phyloP scores from a whole-genome alignment of 345 rosid species.

The Camelina laxa region DNA sequence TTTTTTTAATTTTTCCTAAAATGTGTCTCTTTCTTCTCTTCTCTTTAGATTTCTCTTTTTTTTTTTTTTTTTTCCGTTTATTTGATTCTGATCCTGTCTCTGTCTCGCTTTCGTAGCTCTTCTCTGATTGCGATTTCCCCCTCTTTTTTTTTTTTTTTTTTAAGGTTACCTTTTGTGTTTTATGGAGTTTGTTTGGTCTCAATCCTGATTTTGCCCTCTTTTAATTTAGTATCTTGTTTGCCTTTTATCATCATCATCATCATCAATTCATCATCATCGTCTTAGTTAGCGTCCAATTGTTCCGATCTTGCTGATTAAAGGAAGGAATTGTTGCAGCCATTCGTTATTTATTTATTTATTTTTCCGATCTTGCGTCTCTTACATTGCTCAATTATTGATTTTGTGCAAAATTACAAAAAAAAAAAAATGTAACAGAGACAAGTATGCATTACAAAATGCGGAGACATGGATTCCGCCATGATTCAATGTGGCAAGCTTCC shows the following conservation, averaged over 20 bases:
- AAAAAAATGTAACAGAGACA: constrained; percentile 34
- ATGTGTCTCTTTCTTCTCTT: not conserved
- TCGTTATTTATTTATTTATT: too few relatives aligned
- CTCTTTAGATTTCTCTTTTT: not conserved
- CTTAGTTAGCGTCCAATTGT: not conserved
- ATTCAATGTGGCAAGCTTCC: constrained; percentile 39
- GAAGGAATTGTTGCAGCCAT: too few relatives aligned
- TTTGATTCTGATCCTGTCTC: not conserved
- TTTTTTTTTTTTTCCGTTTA: not conserved
- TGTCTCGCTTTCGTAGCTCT: too few relatives aligned
- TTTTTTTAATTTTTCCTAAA: not conserved
- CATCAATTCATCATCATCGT: not conserved
- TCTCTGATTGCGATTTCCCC: too few relatives aligned
- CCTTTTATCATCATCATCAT: not conserved
- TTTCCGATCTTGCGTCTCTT: not conserved
- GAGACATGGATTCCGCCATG: constrained; percentile 43
- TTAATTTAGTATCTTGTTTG: not conserved
- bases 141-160: too few relatives aligned
- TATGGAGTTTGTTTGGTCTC: too few relatives aligned
- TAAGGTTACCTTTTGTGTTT: too few relatives aligned
- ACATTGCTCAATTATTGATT: not conserved
- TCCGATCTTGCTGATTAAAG: not conserved
- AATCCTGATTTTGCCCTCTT: not conserved
- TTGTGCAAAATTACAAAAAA: too few relatives aligned
- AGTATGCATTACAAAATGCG: constrained; percentile 49